A percentile compares a stretch with the other conserved stretches of the same genome.
Evolutionary conservation across 257 asterid genomes (phyloP).

Genomic region (Jacaranda copaia): DNA sequence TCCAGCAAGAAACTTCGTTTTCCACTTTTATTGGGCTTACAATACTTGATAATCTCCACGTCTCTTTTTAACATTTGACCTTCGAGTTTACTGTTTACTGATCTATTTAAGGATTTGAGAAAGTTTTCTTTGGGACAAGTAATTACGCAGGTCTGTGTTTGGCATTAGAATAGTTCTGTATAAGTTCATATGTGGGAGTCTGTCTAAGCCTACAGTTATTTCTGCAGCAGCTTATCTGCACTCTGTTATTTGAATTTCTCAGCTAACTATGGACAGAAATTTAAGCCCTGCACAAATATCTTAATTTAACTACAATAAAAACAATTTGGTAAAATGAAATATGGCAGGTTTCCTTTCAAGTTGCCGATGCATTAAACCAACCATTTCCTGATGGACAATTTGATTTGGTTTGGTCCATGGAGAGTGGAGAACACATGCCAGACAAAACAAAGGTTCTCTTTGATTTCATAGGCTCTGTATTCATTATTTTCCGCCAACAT

Average conservation of each 20-base stretch:
- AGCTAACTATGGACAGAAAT: background rate
- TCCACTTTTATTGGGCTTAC: background rate
- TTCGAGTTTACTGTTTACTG: background rate
- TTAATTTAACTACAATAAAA: background rate
- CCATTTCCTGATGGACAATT: conserved; percentile 89
- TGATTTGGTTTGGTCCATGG: conserved; percentile 98
- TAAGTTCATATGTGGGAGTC: background rate
- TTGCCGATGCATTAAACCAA: conserved; percentile 94
- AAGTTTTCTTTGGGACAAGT: background rate
- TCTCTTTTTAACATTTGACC: background rate
- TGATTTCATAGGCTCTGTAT: background rate
- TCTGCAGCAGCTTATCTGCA: background rate
- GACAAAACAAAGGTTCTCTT: conserved; percentile 78
- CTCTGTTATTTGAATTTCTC: background rate
- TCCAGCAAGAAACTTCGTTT: background rate
- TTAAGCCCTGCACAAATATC: conserved; percentile 2
- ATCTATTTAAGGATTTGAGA: conserved; percentile 12
- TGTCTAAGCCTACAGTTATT: background rate
- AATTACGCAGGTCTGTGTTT: background rate
- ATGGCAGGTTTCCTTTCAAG: conserved; percentile 82
- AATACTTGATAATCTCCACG: background rate
- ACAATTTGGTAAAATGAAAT: conserved; percentile 12
- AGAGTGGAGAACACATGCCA: conserved; percentile 99
- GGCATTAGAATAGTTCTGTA: background rate
- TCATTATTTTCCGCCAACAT: background rate